phyloP scores from a whole-genome alignment of 2,329 filamentous ascomycete genomes.

The Penicillium oxalicum region DNA sequence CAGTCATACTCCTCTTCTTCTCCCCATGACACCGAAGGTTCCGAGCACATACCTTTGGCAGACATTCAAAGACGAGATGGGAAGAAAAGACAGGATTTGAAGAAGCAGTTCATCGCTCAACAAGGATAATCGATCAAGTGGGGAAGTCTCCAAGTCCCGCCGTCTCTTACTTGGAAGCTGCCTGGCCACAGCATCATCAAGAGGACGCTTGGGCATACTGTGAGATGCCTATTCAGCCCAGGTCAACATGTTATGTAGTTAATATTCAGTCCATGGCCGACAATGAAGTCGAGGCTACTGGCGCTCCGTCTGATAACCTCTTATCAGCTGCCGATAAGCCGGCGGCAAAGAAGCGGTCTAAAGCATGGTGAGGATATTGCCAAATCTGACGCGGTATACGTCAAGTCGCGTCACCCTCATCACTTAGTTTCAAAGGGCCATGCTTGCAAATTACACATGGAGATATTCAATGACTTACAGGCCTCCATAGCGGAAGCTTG shows the following conservation, averaged over 20 bases:
- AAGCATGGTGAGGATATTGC: conserved; percentile 8
- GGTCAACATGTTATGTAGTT: not conserved
- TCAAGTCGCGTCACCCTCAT: conserved; percentile 2
- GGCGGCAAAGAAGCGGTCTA: not conserved
- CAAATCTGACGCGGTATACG: conserved; percentile 9
- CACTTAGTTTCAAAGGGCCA: not conserved
- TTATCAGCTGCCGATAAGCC: conserved; percentile 14
- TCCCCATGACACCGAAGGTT: too few species aligned
- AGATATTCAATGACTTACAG: conserved; percentile 28
- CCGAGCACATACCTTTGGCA: conserved; percentile 51
- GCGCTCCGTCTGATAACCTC: conserved; percentile 9
- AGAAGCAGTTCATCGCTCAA: conserved; percentile 85
- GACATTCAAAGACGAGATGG: conserved; percentile 60
- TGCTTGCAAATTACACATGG: conserved; percentile 18
- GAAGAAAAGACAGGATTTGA: conserved; percentile 73
- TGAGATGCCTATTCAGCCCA: not conserved
- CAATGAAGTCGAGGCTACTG: not conserved
- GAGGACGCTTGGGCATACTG: conserved; percentile 32
- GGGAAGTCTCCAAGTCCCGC: conserved; percentile 22
- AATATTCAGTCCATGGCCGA: conserved; percentile 3
- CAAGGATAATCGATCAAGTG: conserved; percentile 58
- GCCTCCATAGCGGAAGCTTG: conserved; percentile 23
- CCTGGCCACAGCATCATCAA: conserved; percentile 12
- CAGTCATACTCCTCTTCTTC: not conserved
- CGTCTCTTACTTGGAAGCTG: conserved; percentile 42